Evolutionary conservation across 129 eudicot species (phyloP).

Genomic region (Centaurea solstitialis): DNA sequence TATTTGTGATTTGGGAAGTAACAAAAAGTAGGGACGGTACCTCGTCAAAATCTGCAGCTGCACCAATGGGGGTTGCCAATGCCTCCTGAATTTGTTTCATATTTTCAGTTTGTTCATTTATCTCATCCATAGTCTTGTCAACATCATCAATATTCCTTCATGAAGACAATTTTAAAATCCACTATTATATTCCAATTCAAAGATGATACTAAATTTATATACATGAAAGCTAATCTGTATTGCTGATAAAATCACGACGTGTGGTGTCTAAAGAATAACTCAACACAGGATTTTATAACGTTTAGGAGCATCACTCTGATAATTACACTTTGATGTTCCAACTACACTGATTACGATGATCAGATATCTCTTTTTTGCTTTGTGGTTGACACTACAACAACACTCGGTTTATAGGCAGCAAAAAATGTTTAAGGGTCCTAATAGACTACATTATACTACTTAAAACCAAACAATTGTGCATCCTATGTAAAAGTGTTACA

Average conservation of each 20-base stretch:
- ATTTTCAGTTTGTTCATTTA: slow-evolving; percentile 59
- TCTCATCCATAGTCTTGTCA: slow-evolving; percentile 64
- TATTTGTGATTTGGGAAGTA: neutral
- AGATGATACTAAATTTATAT: neutral
- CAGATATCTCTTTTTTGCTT: neutral
- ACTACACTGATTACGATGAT: neutral
- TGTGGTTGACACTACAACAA: neutral
- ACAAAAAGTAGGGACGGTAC: slow-evolving; percentile 15
- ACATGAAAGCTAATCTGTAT: slow-evolving; percentile 9
- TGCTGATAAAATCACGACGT: neutral
- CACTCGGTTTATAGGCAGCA: neutral
- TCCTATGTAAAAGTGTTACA: neutral
- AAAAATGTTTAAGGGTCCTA: neutral
- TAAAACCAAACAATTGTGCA: neutral
- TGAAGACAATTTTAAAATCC: neutral
- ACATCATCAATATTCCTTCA: slow-evolving; percentile 60
- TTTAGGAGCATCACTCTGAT: slow-evolving; percentile 2
- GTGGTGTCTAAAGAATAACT: neutral
- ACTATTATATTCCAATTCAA: slow-evolving; percentile 2
- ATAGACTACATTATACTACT: neutral
- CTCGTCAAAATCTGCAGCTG: slow-evolving; percentile 62
- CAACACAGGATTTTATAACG: neutral
- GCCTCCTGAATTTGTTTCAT: slow-evolving; percentile 59
- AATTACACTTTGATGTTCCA: slow-evolving; percentile 4
- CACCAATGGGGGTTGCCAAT: slow-evolving; percentile 55